A percentile compares a stretch with the other conserved stretches of the same genome.
phyloP scores from a whole-genome alignment of 495 filamentous ascomycete species.

The Daldinia concentrica region DNA sequence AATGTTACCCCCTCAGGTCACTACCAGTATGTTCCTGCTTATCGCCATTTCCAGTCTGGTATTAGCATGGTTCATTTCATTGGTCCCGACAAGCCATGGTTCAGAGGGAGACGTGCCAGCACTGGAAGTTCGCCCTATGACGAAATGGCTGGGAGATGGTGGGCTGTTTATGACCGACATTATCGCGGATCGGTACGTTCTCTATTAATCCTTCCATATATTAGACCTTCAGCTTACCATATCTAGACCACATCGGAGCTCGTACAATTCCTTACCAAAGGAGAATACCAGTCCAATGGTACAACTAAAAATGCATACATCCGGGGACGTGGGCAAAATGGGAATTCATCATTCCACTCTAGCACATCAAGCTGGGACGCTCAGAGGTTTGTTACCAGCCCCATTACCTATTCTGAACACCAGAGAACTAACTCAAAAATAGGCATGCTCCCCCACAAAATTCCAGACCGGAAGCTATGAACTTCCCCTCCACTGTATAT shows the following conservation, averaged over 20 bases:
- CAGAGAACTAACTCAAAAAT: conserved; percentile 33
- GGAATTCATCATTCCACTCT: conserved; percentile 15
- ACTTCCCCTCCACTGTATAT: conserved; percentile 77
- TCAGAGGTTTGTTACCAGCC: conserved; percentile 47
- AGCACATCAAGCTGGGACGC: conserved; percentile 52
- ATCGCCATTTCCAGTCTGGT: conserved; percentile 86
- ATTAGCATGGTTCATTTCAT: conserved; percentile 95
- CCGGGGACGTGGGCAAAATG: not conserved
- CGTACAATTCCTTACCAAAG: conserved; percentile 62
- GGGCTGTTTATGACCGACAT: conserved; percentile 90
- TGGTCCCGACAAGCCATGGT: conserved; percentile 90
- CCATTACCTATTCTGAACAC: not conserved
- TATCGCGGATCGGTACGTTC: conserved; percentile 67
- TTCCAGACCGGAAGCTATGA: conserved; percentile 79
- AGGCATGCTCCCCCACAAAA: conserved; percentile 79
- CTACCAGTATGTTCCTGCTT: conserved; percentile 96
- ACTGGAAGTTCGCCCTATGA: conserved; percentile 73
- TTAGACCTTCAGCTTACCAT: conserved; percentile 17
- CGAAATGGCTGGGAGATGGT: conserved; percentile 85
- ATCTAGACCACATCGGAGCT: conserved; percentile 46
- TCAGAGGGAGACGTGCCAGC: conserved; percentile 66
- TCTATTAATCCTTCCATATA: not conserved
- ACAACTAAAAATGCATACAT: conserved; percentile 4
- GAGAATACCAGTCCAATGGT: conserved; percentile 60
- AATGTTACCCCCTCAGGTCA: conserved; percentile 94